Conservation (phyloP, 768 basidiomycete species). For the Auricularia auricula-judae region DNA sequence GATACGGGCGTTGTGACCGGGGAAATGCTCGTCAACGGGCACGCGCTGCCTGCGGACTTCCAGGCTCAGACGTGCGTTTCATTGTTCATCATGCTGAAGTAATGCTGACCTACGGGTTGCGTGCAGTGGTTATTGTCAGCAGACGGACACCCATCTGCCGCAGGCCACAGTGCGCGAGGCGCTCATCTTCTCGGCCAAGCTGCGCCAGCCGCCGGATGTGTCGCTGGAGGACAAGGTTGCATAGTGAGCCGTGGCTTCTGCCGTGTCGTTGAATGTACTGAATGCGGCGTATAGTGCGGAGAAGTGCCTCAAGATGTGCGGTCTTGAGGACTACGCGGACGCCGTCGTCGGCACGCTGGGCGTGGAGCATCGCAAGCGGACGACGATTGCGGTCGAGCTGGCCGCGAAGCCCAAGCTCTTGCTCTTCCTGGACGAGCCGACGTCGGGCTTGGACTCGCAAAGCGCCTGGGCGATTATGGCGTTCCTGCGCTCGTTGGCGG, state of each 20-base stretch:
- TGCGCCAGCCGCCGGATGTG: constrained; percentile 63
- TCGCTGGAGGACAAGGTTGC: constrained; percentile 62
- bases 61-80: constrained; percentile 37
- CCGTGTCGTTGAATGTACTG: neutral
- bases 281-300: neutral
- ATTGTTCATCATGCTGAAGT: constrained; percentile 9
- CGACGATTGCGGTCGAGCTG: constrained; percentile 80
- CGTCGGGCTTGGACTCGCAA: constrained; percentile 30
- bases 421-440: constrained; percentile 16
- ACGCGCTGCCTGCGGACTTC: constrained; percentile 44
- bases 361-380: constrained; percentile 66
- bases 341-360: constrained; percentile 65
- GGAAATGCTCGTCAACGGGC: constrained; percentile 49
- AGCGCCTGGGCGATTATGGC: constrained; percentile 60
- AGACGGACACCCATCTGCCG: constrained; percentile 70
- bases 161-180: constrained; percentile 74
- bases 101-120: constrained; percentile 8
- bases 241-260: constrained; percentile 39
- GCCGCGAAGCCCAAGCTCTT: constrained; percentile 53
- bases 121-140: constrained; percentile 73
- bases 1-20: constrained; percentile 26
- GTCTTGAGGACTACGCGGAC: constrained; percentile 74
- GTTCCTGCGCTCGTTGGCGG: constrained; percentile 66
- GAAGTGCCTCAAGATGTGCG: constrained; percentile 65
- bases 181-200: constrained; percentile 63